Percentiles rank a stretch among this genome's conserved stretches.
Conservation (phyloP, 2,329 filamentous ascomycete genomes). For the Pseudogymnoascus pannorum region DNA sequence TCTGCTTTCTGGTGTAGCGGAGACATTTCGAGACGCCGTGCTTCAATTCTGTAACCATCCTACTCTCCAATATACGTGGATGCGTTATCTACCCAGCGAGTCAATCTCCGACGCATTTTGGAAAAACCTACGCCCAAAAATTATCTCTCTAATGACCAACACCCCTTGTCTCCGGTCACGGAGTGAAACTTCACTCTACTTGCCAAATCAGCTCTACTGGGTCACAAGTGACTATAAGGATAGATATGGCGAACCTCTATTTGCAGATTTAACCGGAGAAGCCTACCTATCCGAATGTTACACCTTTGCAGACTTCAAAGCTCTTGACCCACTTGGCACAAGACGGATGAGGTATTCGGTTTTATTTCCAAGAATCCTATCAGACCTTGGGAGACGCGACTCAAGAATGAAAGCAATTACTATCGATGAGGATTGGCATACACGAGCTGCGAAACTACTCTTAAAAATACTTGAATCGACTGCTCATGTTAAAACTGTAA, state of each 20-base stretch:
- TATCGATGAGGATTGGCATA: constrained; percentile 15
- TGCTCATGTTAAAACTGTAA: not conserved
- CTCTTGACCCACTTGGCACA: not conserved
- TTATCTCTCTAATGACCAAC: not conserved
- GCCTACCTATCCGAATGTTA: constrained; percentile 11
- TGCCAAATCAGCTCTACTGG: not conserved
- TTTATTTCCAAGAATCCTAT: not conserved
- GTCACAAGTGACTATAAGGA: not conserved
- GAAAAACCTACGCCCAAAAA: constrained; percentile 14
- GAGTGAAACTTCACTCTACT: not conserved
- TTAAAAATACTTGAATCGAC: not conserved
- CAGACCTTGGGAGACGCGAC: not conserved
- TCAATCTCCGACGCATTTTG: constrained; percentile 26
- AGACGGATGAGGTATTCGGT: not conserved
- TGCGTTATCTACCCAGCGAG: constrained; percentile 36
- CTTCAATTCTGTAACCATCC: constrained; percentile 33
- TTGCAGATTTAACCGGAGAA: constrained; percentile 11
- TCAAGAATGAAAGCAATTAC: not conserved
- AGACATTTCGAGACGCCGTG: constrained; percentile 34
- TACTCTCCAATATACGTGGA: constrained; percentile 37
- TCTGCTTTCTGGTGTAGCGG: constrained; percentile 31
- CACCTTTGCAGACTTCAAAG: not conserved
- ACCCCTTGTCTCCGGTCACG: not conserved
- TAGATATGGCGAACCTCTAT: constrained; percentile 12
- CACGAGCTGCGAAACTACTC: constrained; percentile 12